These are phyloP conservation scores for Leishmania turanica DNA, from an alignment of 208 protist species.

Conservation along the genomic window DNA sequence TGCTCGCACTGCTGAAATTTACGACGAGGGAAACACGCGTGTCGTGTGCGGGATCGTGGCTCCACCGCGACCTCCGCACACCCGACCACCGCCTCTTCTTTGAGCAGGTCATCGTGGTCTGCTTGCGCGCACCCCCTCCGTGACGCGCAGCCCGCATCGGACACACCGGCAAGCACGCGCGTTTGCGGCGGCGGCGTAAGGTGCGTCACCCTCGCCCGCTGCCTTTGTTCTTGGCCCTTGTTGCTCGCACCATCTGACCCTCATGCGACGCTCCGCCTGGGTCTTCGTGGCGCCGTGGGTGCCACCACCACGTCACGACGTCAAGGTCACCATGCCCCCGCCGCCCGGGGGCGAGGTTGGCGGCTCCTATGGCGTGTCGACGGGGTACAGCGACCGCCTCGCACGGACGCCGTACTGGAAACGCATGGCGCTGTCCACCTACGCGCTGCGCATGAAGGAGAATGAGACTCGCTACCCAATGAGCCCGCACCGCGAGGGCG, in stretches of 20 bases:
- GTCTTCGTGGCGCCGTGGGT: conserved; percentile 78
- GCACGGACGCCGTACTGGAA: conserved; percentile 87
- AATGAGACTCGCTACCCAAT: conserved; percentile 88
- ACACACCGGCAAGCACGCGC: not conserved
- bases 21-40: not conserved
- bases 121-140: not conserved
- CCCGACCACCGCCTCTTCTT: not conserved
- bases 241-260: not conserved
- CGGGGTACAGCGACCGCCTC: conserved; percentile 86
- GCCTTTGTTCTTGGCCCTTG: not conserved
- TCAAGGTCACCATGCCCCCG: conserved; percentile 85
- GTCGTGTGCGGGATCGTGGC: not conserved
- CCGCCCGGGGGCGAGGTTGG: conserved; percentile 87
- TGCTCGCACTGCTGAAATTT: not conserved
- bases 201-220: not conserved
- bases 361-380: conserved; percentile 79
- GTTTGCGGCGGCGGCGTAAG: not conserved
- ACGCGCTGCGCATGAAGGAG: conserved; percentile 79
- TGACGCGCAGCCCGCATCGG: not conserved
- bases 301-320: conserved; percentile 77
- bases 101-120: not conserved
- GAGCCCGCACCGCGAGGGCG: conserved; percentile 60
- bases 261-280: conserved; percentile 6
- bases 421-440: conserved; percentile 88
- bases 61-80: not conserved